These are phyloP conservation scores for Niebla homalea DNA, from an alignment of 495 filamentous ascomycete genomes.

Conservation along the genomic window DNA sequence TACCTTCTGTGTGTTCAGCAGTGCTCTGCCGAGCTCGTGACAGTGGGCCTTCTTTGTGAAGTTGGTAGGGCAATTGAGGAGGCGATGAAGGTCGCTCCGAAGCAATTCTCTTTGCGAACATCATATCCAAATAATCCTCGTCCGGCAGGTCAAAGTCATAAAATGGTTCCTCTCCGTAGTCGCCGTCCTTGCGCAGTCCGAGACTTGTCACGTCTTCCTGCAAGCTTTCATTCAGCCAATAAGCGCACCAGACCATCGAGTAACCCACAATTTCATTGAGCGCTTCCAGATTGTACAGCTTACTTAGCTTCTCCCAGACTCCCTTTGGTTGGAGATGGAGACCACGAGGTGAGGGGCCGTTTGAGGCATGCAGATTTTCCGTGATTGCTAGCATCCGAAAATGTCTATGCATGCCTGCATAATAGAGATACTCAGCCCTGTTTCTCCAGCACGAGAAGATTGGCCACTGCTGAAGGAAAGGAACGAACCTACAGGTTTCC, in stretches of 20 bases:
- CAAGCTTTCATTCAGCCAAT: not conserved
- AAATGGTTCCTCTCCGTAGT: constrained; percentile 39
- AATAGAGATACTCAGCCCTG: constrained; percentile 5
- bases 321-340: constrained; percentile 77
- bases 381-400: constrained; percentile 89
- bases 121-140: constrained; percentile 62
- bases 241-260: not conserved
- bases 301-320: constrained; percentile 79
- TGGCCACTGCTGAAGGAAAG: not conserved
- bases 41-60: constrained; percentile 18
- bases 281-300: constrained; percentile 75
- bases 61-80: constrained; percentile 33
- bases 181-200: constrained; percentile 50
- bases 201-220: constrained; percentile 38
- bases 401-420: constrained; percentile 85
- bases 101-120: constrained; percentile 53
- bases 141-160: constrained; percentile 64
- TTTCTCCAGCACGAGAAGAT: not conserved
- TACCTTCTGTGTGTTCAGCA: constrained; percentile 42
- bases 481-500: constrained; percentile 80
- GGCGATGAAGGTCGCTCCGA: constrained; percentile 45
- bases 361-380: constrained; percentile 58
- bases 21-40: constrained; percentile 32
- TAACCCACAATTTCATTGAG: constrained; percentile 67
- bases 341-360: constrained; percentile 24